Evolutionary conservation across 495 filamentous ascomycete genomes (phyloP).

Genomic region (Chaetomium fimeti): DNA sequence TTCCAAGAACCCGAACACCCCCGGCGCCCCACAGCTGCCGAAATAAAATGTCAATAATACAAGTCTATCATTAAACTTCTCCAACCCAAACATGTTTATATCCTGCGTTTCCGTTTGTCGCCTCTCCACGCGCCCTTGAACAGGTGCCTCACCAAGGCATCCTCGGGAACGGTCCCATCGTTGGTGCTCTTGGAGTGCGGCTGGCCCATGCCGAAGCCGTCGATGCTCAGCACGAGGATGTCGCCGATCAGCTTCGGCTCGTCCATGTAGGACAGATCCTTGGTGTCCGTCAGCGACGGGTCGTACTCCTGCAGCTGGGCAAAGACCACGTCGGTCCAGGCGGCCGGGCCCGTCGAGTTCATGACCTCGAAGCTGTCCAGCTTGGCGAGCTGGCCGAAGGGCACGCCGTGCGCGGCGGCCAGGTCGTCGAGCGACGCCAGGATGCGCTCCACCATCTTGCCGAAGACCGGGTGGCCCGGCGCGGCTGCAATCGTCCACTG

Average conservation of each 20-base stretch:
- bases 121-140: constrained; percentile 33
- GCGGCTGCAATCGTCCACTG: constrained; percentile 46
- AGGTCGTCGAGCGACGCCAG: constrained; percentile 36
- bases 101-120: not conserved
- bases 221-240: constrained; percentile 33
- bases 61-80: not conserved
- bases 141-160: constrained; percentile 31
- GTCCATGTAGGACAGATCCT: constrained; percentile 28
- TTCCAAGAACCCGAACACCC: not conserved
- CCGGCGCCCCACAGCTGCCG: not conserved
- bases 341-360: constrained; percentile 34
- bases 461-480: constrained; percentile 41
- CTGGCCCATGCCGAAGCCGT: constrained; percentile 36
- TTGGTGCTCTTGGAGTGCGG: constrained; percentile 29
- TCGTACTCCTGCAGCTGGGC: constrained; percentile 26
- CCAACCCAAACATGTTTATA: not conserved
- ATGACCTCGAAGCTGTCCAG: constrained; percentile 32
- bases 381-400: constrained; percentile 33
- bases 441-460: constrained; percentile 37
- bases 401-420: constrained; percentile 27
- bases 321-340: constrained; percentile 33
- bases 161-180: constrained; percentile 23
- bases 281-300: constrained; percentile 14
- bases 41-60: not conserved
- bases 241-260: constrained; percentile 32